A percentile compares a stretch with the other conserved stretches of the same genome.
Evolutionary conservation across 331 rosid species (phyloP).

Genomic region (Erythrophleum ivorense): DNA sequence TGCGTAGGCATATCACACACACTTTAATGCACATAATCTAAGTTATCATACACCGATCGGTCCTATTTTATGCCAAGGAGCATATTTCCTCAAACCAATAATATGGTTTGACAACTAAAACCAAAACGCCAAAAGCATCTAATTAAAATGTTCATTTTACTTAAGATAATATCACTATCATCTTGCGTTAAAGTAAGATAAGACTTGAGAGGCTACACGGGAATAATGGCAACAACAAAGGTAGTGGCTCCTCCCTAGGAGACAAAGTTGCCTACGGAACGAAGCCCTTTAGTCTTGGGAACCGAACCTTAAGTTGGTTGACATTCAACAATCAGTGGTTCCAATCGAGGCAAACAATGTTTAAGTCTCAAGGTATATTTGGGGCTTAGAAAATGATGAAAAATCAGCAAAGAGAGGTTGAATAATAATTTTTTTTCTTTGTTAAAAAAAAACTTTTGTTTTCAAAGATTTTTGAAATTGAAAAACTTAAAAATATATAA

Average conservation of each 20-base stretch:
- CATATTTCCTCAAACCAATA: conserved; percentile 19
- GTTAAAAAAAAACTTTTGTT: background rate
- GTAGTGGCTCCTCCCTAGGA: conserved; percentile 55
- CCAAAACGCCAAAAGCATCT: background rate
- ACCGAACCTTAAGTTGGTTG: conserved; percentile 31
- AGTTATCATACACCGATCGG: conserved; percentile 30
- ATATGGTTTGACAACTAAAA: background rate
- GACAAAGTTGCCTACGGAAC: conserved; percentile 48
- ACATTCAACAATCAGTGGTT: conserved; percentile 20
- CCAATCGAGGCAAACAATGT: background rate
- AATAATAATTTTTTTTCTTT: too few species aligned
- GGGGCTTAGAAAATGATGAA: too few species aligned
- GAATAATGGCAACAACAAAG: conserved; percentile 61
- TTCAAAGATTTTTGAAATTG: too few species aligned
- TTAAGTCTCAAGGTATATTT: background rate
- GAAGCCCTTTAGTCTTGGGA: conserved; percentile 20
- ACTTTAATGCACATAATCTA: conserved; percentile 12
- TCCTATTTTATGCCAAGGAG: conserved; percentile 33
- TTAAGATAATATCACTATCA: background rate
- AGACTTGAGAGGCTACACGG: conserved; percentile 26
- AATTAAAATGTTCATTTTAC: background rate
- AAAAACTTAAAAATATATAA: too few species aligned
- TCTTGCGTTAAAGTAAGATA: background rate
- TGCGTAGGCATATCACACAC: conserved; percentile 11
- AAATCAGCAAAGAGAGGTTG: too few species aligned